phyloP scores from a whole-genome alignment of 1,284 basidiomycete species.

The Boletus semigastroideus region DNA sequence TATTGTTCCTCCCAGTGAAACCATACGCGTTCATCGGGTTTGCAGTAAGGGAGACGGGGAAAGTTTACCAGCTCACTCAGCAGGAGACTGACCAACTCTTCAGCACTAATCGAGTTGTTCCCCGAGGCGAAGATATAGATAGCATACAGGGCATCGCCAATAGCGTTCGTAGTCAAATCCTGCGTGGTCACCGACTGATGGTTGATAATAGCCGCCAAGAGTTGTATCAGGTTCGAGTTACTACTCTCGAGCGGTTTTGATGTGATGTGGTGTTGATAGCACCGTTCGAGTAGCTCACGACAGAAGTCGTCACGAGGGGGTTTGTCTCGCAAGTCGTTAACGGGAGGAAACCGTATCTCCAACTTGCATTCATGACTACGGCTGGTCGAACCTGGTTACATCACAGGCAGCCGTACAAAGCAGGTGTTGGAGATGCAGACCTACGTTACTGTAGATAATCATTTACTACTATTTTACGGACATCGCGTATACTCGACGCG shows the following conservation, averaged over 20 bases:
- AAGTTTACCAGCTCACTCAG: conserved; percentile 10
- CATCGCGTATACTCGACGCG: no score
- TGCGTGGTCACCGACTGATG: conserved; percentile 13
- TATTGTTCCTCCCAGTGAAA: conserved; percentile 17
- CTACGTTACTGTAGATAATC: no score
- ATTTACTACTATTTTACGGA: no score
- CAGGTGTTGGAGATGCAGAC: no score
- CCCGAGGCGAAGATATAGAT: conserved; percentile 12
- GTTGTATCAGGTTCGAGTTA: conserved; percentile 10
- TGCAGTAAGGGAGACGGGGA: no score
- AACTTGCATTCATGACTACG: conserved; percentile 7
- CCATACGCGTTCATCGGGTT: not conserved
- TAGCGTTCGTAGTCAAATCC: conserved; percentile 10
- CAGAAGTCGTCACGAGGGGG: conserved; percentile 17
- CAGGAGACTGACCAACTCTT: not conserved
- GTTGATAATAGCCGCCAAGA: conserved; percentile 13
- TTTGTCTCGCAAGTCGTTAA: conserved; percentile 8
- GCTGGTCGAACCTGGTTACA: not conserved
- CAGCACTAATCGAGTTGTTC: not conserved
- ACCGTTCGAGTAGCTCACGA: conserved; percentile 8
- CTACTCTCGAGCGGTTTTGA: conserved; percentile 3
- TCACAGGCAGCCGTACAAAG: not conserved
- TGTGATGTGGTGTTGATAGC: not conserved
- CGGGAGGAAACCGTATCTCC: conserved; percentile 18
- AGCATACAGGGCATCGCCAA: conserved; percentile 19